Conservation (phyloP, 1,284 basidiomycete species). For the Tylopilus sp. region DNA sequence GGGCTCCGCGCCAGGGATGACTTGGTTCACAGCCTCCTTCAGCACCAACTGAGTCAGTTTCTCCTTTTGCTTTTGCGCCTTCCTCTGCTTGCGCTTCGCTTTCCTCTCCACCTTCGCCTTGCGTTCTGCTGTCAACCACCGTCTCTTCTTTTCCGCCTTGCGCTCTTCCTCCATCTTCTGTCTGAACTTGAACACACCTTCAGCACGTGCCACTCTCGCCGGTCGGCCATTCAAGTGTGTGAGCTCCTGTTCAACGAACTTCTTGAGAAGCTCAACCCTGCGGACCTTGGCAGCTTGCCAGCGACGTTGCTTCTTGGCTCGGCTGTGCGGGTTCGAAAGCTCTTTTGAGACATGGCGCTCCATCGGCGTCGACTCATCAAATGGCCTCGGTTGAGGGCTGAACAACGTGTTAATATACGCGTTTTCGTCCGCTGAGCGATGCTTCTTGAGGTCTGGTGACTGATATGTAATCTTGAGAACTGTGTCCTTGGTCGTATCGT, state of each 20-base stretch:
- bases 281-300: constrained; percentile 57
- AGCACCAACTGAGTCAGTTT: constrained; percentile 61
- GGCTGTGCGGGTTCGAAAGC: constrained; percentile 73
- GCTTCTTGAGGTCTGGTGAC: constrained; percentile 47
- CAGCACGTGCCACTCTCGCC: constrained; percentile 56
- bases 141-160: constrained; percentile 55
- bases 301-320: constrained; percentile 72
- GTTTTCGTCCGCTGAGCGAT: constrained; percentile 44
- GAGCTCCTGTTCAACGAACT: constrained; percentile 54
- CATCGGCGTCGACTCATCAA: constrained; percentile 53
- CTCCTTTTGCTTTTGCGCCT: constrained; percentile 55
- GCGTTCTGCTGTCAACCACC: constrained; percentile 50
- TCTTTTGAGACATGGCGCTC: constrained; percentile 64
- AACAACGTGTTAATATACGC: constrained; percentile 57
- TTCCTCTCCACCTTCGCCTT: constrained; percentile 44
- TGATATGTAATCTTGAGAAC: constrained; percentile 66
- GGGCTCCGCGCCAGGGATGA: constrained; percentile 44
- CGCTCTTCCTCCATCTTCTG: constrained; percentile 54
- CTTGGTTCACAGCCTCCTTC: constrained; percentile 60
- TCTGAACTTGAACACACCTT: constrained; percentile 71
- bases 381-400: constrained; percentile 40
- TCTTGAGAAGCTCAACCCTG: constrained; percentile 47
- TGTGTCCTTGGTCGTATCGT: constrained; percentile 56
- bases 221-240: constrained; percentile 54
- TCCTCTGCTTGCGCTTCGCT: constrained; percentile 53